These are phyloP conservation scores for Fraxinus anomala DNA, from an alignment of 257 asterid species.

Conservation along the genomic window DNA sequence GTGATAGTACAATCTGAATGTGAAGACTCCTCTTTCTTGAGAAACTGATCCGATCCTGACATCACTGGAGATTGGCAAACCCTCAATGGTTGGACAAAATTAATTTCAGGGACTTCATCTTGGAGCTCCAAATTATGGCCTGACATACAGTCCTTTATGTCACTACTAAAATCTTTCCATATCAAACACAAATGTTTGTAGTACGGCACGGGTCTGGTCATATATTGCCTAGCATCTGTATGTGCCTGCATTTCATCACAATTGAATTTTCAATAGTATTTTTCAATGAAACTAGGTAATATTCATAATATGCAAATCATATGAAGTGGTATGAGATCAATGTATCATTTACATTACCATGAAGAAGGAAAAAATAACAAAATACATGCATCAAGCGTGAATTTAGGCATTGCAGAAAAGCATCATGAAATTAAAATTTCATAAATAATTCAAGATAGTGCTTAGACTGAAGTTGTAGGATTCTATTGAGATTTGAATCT, in stretches of 20 bases:
- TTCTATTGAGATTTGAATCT: not conserved
- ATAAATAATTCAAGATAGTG: not conserved
- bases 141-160: constrained; percentile 23
- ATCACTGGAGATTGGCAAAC: constrained; percentile 30
- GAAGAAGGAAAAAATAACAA: too few species aligned
- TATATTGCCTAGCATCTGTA: constrained; percentile 38
- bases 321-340: too few species aligned
- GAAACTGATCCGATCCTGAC: constrained; percentile 25
- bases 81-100: not conserved
- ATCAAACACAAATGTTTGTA: constrained; percentile 32
- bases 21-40: constrained; percentile 18
- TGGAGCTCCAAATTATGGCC: constrained; percentile 18
- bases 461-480: not conserved
- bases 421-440: too few species aligned
- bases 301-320: too few species aligned
- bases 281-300: too few species aligned
- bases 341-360: too few species aligned
- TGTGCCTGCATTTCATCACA: constrained; percentile 33
- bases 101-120: constrained; percentile 18
- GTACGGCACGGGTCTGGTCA: constrained; percentile 37
- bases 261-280: not conserved
- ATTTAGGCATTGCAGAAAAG: too few species aligned
- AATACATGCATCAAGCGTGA: too few species aligned
- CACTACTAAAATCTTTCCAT: constrained; percentile 30
- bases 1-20: constrained; percentile 8